phyloP scores from a whole-genome alignment of 78 protist genomes.

The Guillardia theta region DNA sequence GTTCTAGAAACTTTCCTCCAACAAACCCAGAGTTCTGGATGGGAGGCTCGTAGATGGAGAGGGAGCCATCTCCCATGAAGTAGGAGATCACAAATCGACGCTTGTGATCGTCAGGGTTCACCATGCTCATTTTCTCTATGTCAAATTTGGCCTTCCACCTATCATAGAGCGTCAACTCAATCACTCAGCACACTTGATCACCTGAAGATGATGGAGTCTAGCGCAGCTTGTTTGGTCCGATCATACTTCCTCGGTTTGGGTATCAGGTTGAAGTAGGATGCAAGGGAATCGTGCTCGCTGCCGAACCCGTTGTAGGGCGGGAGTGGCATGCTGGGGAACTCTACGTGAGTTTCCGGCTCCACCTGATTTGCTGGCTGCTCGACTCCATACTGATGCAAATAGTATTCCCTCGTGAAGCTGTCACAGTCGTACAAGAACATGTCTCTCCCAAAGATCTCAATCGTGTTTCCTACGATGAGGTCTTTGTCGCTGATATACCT shows the following conservation, averaged over 20 bases:
- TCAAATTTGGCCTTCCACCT: slow-evolving; percentile 12
- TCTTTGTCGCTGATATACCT: not conserved
- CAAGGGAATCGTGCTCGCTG: slow-evolving; percentile 70
- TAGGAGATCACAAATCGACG: slow-evolving; percentile 65
- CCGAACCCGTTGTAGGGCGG: slow-evolving; percentile 74
- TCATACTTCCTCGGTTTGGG: slow-evolving; percentile 70
- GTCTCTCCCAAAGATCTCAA: slow-evolving; percentile 18
- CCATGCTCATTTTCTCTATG: slow-evolving; percentile 40
- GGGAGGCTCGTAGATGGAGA: slow-evolving; percentile 62
- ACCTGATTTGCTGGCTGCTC: not conserved
- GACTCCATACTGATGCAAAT: not conserved
- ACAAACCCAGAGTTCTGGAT: slow-evolving; percentile 70
- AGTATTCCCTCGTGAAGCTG: slow-evolving; percentile 47
- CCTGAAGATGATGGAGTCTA: slow-evolving; percentile 40
- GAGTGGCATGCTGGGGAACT: not conserved
- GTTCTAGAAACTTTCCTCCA: slow-evolving; percentile 70
- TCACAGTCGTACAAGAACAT: slow-evolving; percentile 40
- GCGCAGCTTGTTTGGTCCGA: slow-evolving; percentile 22
- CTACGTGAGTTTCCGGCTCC: not conserved
- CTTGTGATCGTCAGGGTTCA: slow-evolving; percentile 45
- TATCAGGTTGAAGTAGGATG: slow-evolving; percentile 44
- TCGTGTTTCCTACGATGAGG: slow-evolving; percentile 5
- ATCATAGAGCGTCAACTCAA: not conserved
- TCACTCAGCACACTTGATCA: not conserved
- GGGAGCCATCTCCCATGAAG: slow-evolving; percentile 63